Conservation (phyloP, 2,329 filamentous ascomycete species). For the Alternaria longipes region DNA sequence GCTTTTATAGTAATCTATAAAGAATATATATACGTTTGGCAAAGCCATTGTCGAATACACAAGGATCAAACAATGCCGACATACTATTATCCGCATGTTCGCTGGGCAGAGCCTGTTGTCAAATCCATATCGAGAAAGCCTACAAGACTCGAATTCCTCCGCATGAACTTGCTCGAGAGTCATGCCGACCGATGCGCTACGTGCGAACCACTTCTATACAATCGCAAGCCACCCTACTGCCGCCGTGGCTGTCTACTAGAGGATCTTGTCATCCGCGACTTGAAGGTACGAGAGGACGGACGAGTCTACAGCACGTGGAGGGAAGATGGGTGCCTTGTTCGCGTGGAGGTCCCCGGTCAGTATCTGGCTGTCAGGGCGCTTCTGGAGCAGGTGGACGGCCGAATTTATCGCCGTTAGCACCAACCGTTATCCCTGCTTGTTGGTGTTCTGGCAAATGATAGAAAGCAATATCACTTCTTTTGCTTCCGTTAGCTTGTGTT, state of each 20-base stretch:
- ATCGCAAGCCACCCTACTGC: not conserved
- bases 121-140: conserved; percentile 3
- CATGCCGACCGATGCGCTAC: not conserved
- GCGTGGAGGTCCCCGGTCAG: not conserved
- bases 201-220: not conserved
- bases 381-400: not conserved
- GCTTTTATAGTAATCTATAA: not conserved
- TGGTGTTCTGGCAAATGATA: not conserved
- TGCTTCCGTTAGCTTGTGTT: not conserved
- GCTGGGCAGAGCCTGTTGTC: not conserved
- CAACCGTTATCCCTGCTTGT: not conserved
- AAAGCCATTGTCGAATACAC: not conserved
- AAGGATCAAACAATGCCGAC: not conserved
- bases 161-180: not conserved
- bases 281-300: not conserved
- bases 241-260: not conserved
- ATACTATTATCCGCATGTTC: not conserved
- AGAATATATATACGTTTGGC: not conserved
- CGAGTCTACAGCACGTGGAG: not conserved
- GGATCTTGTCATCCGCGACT: not conserved
- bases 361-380: not conserved
- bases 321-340: not conserved
- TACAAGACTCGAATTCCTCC: not conserved
- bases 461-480: not conserved
- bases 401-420: not conserved